Evolutionary conservation across 1,284 basidiomycete genomes (phyloP).

Genomic region (Trametes hirsuta): DNA sequence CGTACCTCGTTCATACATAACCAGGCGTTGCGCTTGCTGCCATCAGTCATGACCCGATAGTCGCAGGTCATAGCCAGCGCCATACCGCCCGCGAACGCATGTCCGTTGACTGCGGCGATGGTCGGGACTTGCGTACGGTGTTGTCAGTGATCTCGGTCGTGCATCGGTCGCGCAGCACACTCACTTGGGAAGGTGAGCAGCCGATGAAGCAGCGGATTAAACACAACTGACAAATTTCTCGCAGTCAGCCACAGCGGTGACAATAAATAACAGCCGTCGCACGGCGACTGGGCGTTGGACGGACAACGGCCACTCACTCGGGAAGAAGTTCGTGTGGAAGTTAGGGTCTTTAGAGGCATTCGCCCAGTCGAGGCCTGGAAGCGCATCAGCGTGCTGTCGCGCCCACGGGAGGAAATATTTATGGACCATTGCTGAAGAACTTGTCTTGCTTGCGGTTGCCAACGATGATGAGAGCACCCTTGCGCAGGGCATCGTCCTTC

Average conservation of each 20-base stretch:
- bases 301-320: slow-evolving; percentile 52
- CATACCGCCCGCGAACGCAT: slow-evolving; percentile 88
- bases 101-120: slow-evolving; percentile 90
- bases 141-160: slow-evolving; percentile 6
- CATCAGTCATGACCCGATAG: slow-evolving; percentile 88
- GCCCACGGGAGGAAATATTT: slow-evolving; percentile 13
- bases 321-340: slow-evolving; percentile 59
- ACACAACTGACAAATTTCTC: slow-evolving; percentile 28
- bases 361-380: slow-evolving; percentile 72
- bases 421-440: slow-evolving; percentile 86
- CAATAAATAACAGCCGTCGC: too few relatives aligned
- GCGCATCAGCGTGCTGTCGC: slow-evolving; percentile 6
- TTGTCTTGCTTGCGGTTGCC: slow-evolving; percentile 77
- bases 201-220: slow-evolving; percentile 38
- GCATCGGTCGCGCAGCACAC: slow-evolving; percentile 23
- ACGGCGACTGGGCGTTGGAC: too few relatives aligned
- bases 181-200: slow-evolving; percentile 73
- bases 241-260: not conserved
- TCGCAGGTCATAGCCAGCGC: slow-evolving; percentile 85
- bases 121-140: slow-evolving; percentile 61
- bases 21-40: slow-evolving; percentile 78
- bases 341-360: slow-evolving; percentile 63
- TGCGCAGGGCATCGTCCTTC: slow-evolving; percentile 40
- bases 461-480: slow-evolving; percentile 79
- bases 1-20: slow-evolving; percentile 91